Conservation (phyloP, 371 early-diverging fungal species). For the Mucor lusitanicus region DNA sequence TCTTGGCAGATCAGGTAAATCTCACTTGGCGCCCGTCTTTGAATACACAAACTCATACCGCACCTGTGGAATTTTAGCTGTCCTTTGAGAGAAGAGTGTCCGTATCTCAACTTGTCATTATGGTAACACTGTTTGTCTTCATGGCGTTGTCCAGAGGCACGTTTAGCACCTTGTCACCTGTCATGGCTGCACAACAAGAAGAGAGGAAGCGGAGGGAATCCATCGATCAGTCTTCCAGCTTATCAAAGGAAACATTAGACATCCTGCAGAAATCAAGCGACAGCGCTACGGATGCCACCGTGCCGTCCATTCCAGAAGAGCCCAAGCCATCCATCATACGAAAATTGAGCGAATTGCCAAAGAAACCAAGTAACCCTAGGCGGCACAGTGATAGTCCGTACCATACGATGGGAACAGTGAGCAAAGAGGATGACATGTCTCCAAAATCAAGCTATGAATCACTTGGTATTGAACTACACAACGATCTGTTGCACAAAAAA, state of each 20-base stretch:
- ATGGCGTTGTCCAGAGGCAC: constrained; percentile 55
- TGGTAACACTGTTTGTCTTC: constrained; percentile 57
- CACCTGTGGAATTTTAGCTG: constrained; percentile 42
- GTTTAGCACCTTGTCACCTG: constrained; percentile 44
- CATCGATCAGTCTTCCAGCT: constrained; percentile 5
- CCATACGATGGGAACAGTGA: not conserved
- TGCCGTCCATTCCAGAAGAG: not conserved
- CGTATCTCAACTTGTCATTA: constrained; percentile 56
- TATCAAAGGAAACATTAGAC: constrained; percentile 5
- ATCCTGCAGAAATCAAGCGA: not conserved
- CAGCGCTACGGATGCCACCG: not conserved
- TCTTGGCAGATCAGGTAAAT: constrained; percentile 59
- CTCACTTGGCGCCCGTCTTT: no score
- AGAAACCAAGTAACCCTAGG: constrained; percentile 22
- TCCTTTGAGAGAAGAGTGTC: constrained; percentile 67
- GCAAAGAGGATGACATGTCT: not conserved
- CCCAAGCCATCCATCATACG: not conserved
- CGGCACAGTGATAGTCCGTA: constrained; percentile 22
- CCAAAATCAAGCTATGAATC: constrained; percentile 2
- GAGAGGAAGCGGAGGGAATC: constrained; percentile 44
- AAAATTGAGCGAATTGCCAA: not conserved
- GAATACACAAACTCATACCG: not conserved
- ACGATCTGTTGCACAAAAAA: constrained; percentile 3
- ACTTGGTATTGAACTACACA: constrained; percentile 15
- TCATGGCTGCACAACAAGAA: constrained; percentile 47